phyloP scores from a whole-genome alignment of 2,329 filamentous ascomycete species.

The Arthrobotrys pseudoclavata region DNA sequence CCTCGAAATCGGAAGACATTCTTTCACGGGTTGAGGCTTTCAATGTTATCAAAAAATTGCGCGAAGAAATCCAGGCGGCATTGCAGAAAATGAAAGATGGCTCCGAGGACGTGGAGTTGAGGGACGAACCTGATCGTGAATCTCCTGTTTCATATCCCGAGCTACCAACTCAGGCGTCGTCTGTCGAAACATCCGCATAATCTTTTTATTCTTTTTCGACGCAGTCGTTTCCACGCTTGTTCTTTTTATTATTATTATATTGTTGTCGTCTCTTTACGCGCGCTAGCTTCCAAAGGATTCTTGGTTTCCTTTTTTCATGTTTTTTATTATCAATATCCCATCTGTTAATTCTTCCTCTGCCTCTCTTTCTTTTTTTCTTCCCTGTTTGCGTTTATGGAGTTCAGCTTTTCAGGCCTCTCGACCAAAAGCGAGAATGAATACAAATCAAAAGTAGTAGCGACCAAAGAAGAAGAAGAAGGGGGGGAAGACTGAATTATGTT shows the following conservation, averaged over 20 bases:
- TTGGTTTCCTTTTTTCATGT: background rate
- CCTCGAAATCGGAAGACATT: conserved; percentile 43
- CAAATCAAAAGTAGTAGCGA: background rate
- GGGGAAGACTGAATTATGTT: background rate
- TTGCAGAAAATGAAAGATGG: conserved; percentile 38
- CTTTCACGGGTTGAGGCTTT: conserved; percentile 39
- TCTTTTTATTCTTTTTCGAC: background rate
- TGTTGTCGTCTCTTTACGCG: background rate
- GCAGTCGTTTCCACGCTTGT: background rate
- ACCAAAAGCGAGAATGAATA: background rate
- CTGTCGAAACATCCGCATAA: conserved; percentile 44
- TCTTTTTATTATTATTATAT: too few relatives aligned
- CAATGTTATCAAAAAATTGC: conserved; percentile 45
- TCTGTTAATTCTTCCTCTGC: background rate
- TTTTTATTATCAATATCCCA: background rate
- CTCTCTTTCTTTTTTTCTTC: background rate
- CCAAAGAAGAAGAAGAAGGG: background rate
- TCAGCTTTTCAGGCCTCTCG: background rate
- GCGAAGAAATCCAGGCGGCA: conserved; percentile 43
- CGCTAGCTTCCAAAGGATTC: background rate
- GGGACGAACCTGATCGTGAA: conserved; percentile 32
- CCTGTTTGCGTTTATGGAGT: background rate
- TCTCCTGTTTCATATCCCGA: conserved; percentile 45
- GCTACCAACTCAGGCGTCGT: conserved; percentile 16
- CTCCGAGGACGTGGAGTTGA: conserved; percentile 35